These are phyloP conservation scores for Otatea glauca DNA, from an alignment of 176 grass and related monocot genomes.

Conservation along the genomic window DNA sequence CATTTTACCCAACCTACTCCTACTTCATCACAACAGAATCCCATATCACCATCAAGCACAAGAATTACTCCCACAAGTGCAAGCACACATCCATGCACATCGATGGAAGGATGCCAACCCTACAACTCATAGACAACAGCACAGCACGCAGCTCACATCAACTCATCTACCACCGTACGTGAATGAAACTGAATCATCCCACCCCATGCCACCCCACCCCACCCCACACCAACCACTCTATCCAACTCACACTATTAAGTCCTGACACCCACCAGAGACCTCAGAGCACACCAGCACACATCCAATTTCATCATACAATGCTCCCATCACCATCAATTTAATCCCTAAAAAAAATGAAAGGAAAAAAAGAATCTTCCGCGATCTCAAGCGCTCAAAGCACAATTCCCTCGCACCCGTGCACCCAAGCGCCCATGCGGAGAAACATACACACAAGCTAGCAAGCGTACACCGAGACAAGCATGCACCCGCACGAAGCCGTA, in stretches of 20 bases:
- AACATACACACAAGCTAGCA: conserved; percentile 9
- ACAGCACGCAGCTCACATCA: conserved; percentile 25
- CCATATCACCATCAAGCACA: conserved; percentile 27
- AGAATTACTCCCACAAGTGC: neutral
- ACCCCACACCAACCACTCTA: conserved; percentile 47
- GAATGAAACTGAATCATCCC: conserved; percentile 33
- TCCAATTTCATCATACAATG: conserved; percentile 43
- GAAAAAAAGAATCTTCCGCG: neutral
- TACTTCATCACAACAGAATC: conserved; percentile 4
- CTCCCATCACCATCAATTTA: conserved; percentile 33
- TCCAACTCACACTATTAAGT: conserved; percentile 36
- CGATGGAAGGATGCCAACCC: conserved; percentile 18
- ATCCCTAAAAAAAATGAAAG: neutral
- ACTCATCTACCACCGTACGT: conserved; percentile 16
- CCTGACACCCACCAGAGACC: conserved; percentile 49
- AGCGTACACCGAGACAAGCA: neutral
- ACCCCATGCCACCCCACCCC: conserved; percentile 30
- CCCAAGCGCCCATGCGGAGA: neutral
- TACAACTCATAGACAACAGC: conserved; percentile 25
- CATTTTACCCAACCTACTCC: neutral
- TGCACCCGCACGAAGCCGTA: conserved; percentile 5
- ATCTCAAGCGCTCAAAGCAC: conserved; percentile 18
- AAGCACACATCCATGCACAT: neutral
- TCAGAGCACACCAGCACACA: conserved; percentile 45
- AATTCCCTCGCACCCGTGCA: conserved; percentile 24